phyloP scores from a whole-genome alignment of 495 filamentous ascomycete species.

The Margaritispora aquatica region DNA sequence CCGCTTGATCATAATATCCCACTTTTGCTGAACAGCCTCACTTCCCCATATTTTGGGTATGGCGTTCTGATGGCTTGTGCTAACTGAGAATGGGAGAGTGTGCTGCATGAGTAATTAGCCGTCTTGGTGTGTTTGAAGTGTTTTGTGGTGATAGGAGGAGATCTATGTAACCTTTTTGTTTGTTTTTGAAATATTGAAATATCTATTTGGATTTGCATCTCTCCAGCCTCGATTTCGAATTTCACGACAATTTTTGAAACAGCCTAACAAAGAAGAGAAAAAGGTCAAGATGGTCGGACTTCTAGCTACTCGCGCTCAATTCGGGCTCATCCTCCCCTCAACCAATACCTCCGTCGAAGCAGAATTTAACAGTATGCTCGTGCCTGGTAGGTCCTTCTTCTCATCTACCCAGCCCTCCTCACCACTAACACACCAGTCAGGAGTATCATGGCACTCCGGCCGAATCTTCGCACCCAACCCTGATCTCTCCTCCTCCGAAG shows the following conservation, averaged over 20 bases:
- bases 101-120: no score
- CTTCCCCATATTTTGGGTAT: background rate
- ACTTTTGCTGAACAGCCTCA: background rate
- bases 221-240: no score
- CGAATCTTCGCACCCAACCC: conserved; percentile 11
- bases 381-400: conserved; percentile 1
- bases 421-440: background rate
- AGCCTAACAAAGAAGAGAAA: background rate
- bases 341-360: conserved; percentile 12
- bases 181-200: no score
- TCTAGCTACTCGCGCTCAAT: conserved; percentile 10
- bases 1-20: background rate
- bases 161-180: no score
- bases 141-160: no score
- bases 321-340: conserved; percentile 11
- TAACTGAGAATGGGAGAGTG: background rate
- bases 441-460: conserved; percentile 12
- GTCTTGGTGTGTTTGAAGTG: no score
- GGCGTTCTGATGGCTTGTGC: background rate
- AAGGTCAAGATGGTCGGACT: conserved; percentile 11
- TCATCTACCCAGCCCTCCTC: background rate
- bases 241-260: background rate
- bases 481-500: conserved; percentile 1
- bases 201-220: no score
- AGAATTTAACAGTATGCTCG: conserved; percentile 11